Evolutionary conservation across 306 rosid species (phyloP).

Genomic region (Rosa multiflora): DNA sequence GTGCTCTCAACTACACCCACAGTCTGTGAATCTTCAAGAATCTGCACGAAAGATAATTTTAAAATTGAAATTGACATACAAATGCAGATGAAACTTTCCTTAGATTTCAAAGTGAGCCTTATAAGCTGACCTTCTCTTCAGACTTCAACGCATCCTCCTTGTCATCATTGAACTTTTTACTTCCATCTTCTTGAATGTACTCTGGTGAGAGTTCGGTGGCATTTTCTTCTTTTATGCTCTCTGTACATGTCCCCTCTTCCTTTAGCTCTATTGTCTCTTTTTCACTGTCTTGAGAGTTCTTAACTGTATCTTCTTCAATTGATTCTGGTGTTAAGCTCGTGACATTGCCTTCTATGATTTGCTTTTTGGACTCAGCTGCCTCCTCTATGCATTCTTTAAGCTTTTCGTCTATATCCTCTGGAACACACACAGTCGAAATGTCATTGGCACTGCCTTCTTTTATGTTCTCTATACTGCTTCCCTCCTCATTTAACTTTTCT

Average conservation of each 20-base stretch:
- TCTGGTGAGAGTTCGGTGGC: slow-evolving; percentile 12
- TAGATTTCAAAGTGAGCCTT: not conserved
- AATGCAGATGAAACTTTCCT: not conserved
- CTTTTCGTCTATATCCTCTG: slow-evolving; percentile 21
- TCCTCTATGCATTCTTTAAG: slow-evolving; percentile 11
- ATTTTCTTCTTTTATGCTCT: slow-evolving; percentile 20
- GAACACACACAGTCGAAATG: slow-evolving; percentile 4
- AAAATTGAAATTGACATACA: not conserved
- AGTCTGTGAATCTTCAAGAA: slow-evolving; percentile 17
- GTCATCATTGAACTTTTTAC: not conserved
- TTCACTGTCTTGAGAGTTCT: slow-evolving; percentile 10
- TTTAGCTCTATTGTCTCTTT: slow-evolving; percentile 20
- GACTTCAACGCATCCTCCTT: slow-evolving; percentile 12
- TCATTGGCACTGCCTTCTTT: slow-evolving; percentile 15
- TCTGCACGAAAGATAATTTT: slow-evolving; percentile 24
- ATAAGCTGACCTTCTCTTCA: slow-evolving; percentile 26
- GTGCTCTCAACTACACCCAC: slow-evolving; percentile 16
- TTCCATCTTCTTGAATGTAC: slow-evolving; percentile 23
- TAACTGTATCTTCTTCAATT: slow-evolving; percentile 22
- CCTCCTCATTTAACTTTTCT: slow-evolving; percentile 26
- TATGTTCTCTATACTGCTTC: slow-evolving; percentile 11
- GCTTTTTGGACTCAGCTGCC: slow-evolving; percentile 11
- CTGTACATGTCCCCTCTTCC: slow-evolving; percentile 3
- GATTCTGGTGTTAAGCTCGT: slow-evolving; percentile 10
- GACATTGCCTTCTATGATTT: slow-evolving; percentile 15